Percentiles rank a stretch among this genome's conserved stretches.
phyloP scores from a whole-genome alignment of 2,329 filamentous ascomycete species.

The Colletotrichum sp. region DNA sequence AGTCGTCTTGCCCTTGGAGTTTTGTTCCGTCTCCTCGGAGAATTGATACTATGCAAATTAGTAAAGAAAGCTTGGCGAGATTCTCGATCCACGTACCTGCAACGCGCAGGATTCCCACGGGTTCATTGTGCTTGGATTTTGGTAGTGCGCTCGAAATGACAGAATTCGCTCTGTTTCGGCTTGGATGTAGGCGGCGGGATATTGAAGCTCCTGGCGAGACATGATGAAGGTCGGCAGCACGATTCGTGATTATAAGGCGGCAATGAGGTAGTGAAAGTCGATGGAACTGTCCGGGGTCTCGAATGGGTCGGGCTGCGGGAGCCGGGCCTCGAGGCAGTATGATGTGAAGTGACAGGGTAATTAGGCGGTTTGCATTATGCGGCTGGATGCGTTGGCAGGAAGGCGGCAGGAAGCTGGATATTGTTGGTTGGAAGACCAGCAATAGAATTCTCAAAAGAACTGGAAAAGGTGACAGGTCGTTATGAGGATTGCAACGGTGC shows the following conservation, averaged over 20 bases:
- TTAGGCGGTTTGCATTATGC: conserved; percentile 16
- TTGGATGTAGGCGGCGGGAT: not conserved
- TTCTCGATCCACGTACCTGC: conserved; percentile 28
- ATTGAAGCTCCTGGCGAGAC: conserved; percentile 1
- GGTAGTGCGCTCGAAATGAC: conserved; percentile 16
- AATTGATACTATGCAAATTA: conserved; percentile 27
- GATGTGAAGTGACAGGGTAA: not conserved
- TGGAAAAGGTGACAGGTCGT: conserved; percentile 6
- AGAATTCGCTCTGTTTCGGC: conserved; percentile 1
- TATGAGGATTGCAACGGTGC: not conserved
- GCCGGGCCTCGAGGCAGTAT: not conserved
- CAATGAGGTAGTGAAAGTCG: not conserved
- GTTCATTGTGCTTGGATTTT: conserved; percentile 29
- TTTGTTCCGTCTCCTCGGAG: conserved; percentile 25
- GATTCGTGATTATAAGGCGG: conserved; percentile 5
- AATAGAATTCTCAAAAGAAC: not conserved
- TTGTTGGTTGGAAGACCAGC: not conserved
- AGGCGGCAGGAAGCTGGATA: not conserved
- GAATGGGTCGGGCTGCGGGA: not conserved
- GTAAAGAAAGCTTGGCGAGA: not conserved
- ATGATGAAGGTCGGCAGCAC: not conserved
- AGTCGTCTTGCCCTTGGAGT: conserved; percentile 16
- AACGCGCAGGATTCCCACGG: conserved; percentile 40
- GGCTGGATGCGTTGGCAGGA: not conserved
- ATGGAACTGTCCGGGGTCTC: not conserved